These are phyloP conservation scores for Mycena epipterygia DNA, from an alignment of 768 basidiomycete species.

Conservation along the genomic window DNA sequence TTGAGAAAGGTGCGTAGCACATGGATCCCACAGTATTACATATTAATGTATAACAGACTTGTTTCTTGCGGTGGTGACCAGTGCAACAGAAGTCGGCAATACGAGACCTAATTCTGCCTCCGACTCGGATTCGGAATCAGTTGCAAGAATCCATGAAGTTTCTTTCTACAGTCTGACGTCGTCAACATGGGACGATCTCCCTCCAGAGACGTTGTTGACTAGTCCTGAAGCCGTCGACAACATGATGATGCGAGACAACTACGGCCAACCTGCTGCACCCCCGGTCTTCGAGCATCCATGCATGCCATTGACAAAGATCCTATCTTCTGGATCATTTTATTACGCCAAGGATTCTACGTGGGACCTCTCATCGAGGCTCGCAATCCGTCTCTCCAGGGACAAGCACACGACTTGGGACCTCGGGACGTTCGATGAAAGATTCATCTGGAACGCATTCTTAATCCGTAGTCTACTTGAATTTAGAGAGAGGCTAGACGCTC, in stretches of 20 bases:
- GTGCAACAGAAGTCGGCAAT: constrained; percentile 82
- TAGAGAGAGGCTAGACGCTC: constrained; percentile 78
- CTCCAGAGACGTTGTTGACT: constrained; percentile 66
- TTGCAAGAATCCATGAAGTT: constrained; percentile 90
- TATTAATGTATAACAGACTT: constrained; percentile 65
- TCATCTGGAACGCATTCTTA: constrained; percentile 97
- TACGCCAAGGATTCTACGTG: constrained; percentile 86
- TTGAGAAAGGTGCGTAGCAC: constrained; percentile 71
- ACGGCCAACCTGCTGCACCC: constrained; percentile 56
- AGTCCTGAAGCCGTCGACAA: constrained; percentile 70
- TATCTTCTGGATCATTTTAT: constrained; percentile 95
- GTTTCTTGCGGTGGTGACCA: constrained; percentile 87
- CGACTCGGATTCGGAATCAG: constrained; percentile 73
- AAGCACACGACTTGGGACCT: constrained; percentile 59
- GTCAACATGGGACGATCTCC: constrained; percentile 85
- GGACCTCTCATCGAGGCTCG: constrained; percentile 91
- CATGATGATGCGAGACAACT: constrained; percentile 61
- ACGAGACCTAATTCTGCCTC: constrained; percentile 67
- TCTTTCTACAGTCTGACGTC: constrained; percentile 91
- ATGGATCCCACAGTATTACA: not conserved
- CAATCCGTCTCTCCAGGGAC: constrained; percentile 74
- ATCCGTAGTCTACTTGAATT: constrained; percentile 91
- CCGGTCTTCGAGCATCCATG: constrained; percentile 93
- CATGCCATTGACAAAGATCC: constrained; percentile 87
- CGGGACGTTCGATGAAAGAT: constrained; percentile 83